A percentile compares a stretch with the other conserved stretches of the same genome.
Conservation (phyloP, 805 yeast genomes). For the Starmera pachycereana region DNA sequence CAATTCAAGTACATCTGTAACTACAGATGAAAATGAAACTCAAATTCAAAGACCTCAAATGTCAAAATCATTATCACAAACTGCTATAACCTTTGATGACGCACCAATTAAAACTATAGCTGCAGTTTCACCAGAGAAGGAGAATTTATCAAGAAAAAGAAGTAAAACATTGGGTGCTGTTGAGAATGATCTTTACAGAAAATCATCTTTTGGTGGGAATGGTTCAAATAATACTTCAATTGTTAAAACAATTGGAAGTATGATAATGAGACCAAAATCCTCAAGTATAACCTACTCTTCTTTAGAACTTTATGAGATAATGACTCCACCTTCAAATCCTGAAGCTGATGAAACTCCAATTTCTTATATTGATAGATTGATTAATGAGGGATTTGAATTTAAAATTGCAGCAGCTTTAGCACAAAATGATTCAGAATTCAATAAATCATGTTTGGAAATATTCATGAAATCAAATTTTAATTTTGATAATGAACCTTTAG, state of each 20-base stretch:
- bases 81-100: neutral
- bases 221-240: constrained; percentile 23
- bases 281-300: constrained; percentile 4
- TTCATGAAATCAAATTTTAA: constrained; percentile 30
- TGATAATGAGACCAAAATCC: constrained; percentile 22
- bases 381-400: constrained; percentile 19
- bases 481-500: constrained; percentile 48
- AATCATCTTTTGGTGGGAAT: constrained; percentile 1
- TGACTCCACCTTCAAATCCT: constrained; percentile 20
- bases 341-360: constrained; percentile 18
- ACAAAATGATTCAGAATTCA: constrained; percentile 17
- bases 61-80: neutral
- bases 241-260: constrained; percentile 26
- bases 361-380: constrained; percentile 18
- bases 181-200: constrained; percentile 17
- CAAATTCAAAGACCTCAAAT: no score
- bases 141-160: constrained; percentile 13
- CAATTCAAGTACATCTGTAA: no score
- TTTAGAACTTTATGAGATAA: constrained; percentile 3
- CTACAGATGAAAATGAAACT: no score
- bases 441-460: constrained; percentile 16
- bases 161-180: constrained; percentile 17
- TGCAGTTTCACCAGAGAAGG: neutral
- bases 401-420: constrained; percentile 22
- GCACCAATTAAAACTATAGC: neutral